These are phyloP conservation scores for Jatropha curcas DNA, from an alignment of 345 rosid genomes.

Conservation along the genomic window DNA sequence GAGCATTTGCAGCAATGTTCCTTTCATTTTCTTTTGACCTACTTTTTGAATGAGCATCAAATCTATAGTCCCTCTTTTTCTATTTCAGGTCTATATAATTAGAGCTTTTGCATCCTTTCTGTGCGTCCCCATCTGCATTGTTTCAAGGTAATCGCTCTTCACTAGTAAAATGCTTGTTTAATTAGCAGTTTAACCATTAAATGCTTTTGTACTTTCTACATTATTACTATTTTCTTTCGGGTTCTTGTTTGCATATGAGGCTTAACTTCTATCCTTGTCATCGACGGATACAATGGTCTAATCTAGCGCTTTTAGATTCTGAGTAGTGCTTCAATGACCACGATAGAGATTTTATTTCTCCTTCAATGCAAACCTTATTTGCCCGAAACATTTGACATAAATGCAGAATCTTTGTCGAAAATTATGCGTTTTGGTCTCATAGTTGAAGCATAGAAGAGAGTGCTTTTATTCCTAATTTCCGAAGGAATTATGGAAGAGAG, in stretches of 20 bases:
- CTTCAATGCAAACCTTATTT: not conserved
- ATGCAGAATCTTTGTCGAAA: slow-evolving; percentile 16
- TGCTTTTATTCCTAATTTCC: not conserved
- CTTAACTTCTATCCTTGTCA: not conserved
- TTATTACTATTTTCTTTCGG: slow-evolving; percentile 7
- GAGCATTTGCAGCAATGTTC: slow-evolving; percentile 25
- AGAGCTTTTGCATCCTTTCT: slow-evolving; percentile 29
- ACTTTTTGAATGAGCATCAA: slow-evolving; percentile 23
- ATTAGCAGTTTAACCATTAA: slow-evolving; percentile 1
- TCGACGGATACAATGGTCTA: slow-evolving; percentile 6
- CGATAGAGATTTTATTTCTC: not conserved
- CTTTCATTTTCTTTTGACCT: slow-evolving; percentile 23
- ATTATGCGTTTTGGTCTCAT: not conserved
- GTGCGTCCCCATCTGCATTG: slow-evolving; percentile 22
- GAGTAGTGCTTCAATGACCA: not conserved
- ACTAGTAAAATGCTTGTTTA: slow-evolving; percentile 20
- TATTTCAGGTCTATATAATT: slow-evolving; percentile 21
- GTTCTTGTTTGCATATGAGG: slow-evolving; percentile 3
- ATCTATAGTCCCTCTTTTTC: slow-evolving; percentile 23
- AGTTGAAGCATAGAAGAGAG: slow-evolving; percentile 22
- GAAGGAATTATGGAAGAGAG: slow-evolving; percentile 34
- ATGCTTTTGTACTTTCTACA: not conserved
- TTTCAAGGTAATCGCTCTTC: slow-evolving; percentile 34
- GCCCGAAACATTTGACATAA: slow-evolving; percentile 1
- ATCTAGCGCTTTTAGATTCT: slow-evolving; percentile 1